Evolutionary conservation across 192 early-diverging fungal genomes (phyloP), one percentile per base, ranked within the genome.

Genomic region (Ambispora gerdemannii): DNA sequence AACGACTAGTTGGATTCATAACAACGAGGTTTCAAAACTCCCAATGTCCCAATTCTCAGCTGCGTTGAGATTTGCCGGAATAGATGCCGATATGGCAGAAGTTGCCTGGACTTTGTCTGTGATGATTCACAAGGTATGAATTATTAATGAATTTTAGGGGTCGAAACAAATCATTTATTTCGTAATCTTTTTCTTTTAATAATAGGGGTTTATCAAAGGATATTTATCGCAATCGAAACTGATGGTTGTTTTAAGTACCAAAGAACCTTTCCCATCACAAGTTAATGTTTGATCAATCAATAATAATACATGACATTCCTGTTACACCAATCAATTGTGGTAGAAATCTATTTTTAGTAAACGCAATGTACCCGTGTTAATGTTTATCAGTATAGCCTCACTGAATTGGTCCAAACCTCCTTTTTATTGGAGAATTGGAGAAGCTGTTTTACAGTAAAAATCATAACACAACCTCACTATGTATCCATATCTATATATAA

Each of bases 61-160:
- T 4, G 96, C 91, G 10, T 71, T 96, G 35, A 76, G 71, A 8
- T 79, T 77, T 80, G 82, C 86, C 51, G 82, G 91, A 0, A 53
- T 85, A 4, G 53, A 80, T 25, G 70, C 85, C 1, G 87, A 87
- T 17, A 55, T 85, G 34, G 85, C 85, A 15, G 93, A 96, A 61
- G 89, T 94, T 4, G 92, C 92, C 72, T 93, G 94, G 72, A 86
- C 92, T 61, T 74, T 99, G 33, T 95, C 94, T 2, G 90, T 89
- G 65, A 89, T 96, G 89, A 91, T 99, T 49, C 87, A 86, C 75
- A 91, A 90, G 81, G 90, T 91, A 80, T 61, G 3, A 50, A 51
- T 25, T 17, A 67, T 56, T 38, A 22, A 50, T 20, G 68, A 35
- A 50, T 17, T 20, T 32, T 65, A 20, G 24, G 59, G 4, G 13